Evolutionary conservation across 176 grass and related monocot genomes (phyloP), one percentile per base, ranked within the genome.

Genomic region (Phyllostachys edulis): DNA sequence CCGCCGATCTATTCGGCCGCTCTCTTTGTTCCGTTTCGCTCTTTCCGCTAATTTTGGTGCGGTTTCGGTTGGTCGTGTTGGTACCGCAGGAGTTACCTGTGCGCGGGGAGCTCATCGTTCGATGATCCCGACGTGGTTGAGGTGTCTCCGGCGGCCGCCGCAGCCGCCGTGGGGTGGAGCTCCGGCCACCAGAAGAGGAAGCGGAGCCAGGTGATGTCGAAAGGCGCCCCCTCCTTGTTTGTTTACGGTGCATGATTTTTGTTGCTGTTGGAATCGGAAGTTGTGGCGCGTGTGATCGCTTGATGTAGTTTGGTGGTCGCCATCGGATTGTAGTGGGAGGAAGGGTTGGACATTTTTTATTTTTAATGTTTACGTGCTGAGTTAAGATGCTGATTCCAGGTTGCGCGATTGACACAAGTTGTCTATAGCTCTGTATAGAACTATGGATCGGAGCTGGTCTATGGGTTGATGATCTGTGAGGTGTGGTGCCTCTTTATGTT

Each of bases 121-220:
- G 87, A 90, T 63, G 90, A 94, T 37, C 85, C 85, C 26, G 93
- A 92, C 42, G 75, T 94, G 50, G 65, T 92, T 38, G 93, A 94
- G 88, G 39, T 94, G 17, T 78, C 90, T 1, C 63, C 88, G 71
- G 84, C 88, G 0, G 81, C 69, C 42, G 80, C 79, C 46, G 87
- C 81, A 76, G 71, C 80, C 10, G 63, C 82, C 16, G 86, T 44
- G 20, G 89, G 80, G 3, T 88, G 93, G 93, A 41, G 55, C 83
- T 69, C 93, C n/a, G 66, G 75, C 57, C 85, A 90, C 50, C 82
- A 90, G 71, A 94, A 94, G 79, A 86, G 85, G 82, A 92, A 90
- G 71, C 74, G 93, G 74, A 80, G 56, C 52, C 90, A 90, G 88
- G 93, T 94, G 83, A 82, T 49, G 16, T 27, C 11, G 36, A 63